A percentile compares a stretch with the other conserved stretches of the same genome.
Evolutionary conservation across 1,284 basidiomycete genomes (phyloP).

Genomic region (Thelephora terrestris): DNA sequence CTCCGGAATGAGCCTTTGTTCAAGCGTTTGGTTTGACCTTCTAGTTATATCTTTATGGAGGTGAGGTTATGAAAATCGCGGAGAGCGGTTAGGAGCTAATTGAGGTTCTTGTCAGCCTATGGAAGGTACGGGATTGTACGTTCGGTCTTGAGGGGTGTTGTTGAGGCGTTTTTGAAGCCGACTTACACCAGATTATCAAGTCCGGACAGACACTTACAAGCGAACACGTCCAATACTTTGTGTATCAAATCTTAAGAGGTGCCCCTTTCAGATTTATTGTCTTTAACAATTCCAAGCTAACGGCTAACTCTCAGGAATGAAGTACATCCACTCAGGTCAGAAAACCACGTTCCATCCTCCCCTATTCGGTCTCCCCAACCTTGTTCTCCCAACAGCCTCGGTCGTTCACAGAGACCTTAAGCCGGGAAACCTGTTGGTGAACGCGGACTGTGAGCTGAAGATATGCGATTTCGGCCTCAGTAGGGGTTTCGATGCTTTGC

Average conservation of each 20-base stretch:
- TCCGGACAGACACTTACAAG: constrained; percentile 84
- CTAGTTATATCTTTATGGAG: constrained; percentile 93
- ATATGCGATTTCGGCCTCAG: constrained; percentile 99
- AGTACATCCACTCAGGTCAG: constrained; percentile 80
- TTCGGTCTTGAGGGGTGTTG: constrained; percentile 3
- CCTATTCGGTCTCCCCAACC: too few species aligned
- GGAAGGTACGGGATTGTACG: constrained; percentile 56
- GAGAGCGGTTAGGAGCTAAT: constrained; percentile 2
- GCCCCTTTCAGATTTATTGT: constrained; percentile 15
- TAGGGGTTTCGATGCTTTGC: constrained; percentile 53
- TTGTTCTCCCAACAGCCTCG: constrained; percentile 16
- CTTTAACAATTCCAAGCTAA: constrained; percentile 2
- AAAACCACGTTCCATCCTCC: too few species aligned
- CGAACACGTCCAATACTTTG: constrained; percentile 95
- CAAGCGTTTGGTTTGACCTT: constrained; percentile 9
- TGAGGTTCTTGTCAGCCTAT: constrained; percentile 51
- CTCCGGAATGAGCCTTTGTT: constrained; percentile 9
- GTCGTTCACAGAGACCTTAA: constrained; percentile 79
- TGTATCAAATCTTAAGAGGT: constrained; percentile 95
- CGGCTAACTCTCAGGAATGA: constrained; percentile 48
- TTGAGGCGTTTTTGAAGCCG: constrained; percentile 40
- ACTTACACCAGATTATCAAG: constrained; percentile 91
- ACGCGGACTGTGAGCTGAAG: constrained; percentile 94
- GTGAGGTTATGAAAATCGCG: constrained; percentile 30
- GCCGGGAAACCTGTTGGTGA: constrained; percentile 92